Evolutionary conservation across 2,329 filamentous ascomycete species (phyloP).

Genomic region (Fusarium fracticaudum): DNA sequence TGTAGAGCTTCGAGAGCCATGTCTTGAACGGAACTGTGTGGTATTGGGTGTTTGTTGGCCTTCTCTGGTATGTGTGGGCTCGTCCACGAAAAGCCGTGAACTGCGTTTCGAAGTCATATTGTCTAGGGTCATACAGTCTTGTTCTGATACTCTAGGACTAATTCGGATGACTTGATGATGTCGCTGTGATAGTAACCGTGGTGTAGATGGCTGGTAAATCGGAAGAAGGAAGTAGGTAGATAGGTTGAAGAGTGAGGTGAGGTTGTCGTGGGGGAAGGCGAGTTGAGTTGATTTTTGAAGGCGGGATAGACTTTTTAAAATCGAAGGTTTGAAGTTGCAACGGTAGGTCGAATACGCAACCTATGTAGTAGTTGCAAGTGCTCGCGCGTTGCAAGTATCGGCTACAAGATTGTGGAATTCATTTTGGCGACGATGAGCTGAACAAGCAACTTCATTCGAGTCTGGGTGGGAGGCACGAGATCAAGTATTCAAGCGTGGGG

Average conservation of each 20-base stretch:
- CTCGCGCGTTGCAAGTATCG: slow-evolving; percentile 36
- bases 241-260: slow-evolving; percentile 12
- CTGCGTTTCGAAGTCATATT: slow-evolving; percentile 40
- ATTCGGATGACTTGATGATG: not conserved
- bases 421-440: slow-evolving; percentile 40
- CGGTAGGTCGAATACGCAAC: slow-evolving; percentile 30
- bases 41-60: slow-evolving; percentile 13
- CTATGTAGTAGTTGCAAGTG: slow-evolving; percentile 21
- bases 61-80: slow-evolving; percentile 17
- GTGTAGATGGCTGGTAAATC: not conserved
- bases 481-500: slow-evolving; percentile 38
- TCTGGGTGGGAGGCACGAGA: slow-evolving; percentile 32
- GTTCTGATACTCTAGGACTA: not conserved
- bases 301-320: slow-evolving; percentile 16
- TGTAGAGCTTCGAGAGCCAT: slow-evolving; percentile 44
- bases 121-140: slow-evolving; percentile 4
- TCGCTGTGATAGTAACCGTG: not conserved
- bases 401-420: slow-evolving; percentile 38
- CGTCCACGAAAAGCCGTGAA: slow-evolving; percentile 36
- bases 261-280: slow-evolving; percentile 21
- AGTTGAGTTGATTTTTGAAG: slow-evolving; percentile 4
- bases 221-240: slow-evolving; percentile 7
- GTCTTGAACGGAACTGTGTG: slow-evolving; percentile 42
- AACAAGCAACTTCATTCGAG: slow-evolving; percentile 39
- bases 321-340: not conserved